phyloP scores from a whole-genome alignment of 139 green algal genomes.

The Gonium pectorale region DNA sequence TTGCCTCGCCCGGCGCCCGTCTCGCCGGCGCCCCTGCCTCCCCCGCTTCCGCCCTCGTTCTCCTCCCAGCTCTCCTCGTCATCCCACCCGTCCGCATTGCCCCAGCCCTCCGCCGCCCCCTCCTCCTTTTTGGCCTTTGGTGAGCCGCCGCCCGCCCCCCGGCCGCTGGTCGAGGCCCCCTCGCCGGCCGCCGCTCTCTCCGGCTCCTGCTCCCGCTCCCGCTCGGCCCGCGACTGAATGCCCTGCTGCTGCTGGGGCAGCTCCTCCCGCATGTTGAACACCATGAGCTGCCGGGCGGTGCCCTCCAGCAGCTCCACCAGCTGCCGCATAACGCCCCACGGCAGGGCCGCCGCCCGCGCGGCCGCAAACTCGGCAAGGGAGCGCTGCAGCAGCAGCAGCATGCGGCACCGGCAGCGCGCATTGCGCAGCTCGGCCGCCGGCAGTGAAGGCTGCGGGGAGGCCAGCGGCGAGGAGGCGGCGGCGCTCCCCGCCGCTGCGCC shows the following conservation, averaged over 20 bases:
- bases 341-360: constrained; percentile 2
- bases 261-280: constrained; percentile 30
- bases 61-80: neutral
- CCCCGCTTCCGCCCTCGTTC: neutral
- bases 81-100: neutral
- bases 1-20: neutral
- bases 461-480: neutral
- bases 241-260: neutral
- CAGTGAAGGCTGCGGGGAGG: neutral
- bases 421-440: too few relatives aligned
- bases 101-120: neutral
- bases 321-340: constrained; percentile 5
- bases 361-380: neutral
- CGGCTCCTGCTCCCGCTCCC: neutral
- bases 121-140: too few relatives aligned
- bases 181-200: neutral
- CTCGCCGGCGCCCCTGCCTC: neutral
- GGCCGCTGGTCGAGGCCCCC: too few relatives aligned
- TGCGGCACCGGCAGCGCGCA: constrained; percentile 37
- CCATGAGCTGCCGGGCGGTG: neutral
- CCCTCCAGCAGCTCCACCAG: constrained; percentile 26
- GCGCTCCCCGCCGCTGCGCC: neutral
- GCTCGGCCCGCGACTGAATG: neutral
- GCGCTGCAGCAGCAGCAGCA: constrained; percentile 42
- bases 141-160: too few relatives aligned